Base-by-base conservation (phyloP, 1,284 basidiomycete species). In the Bjerkandera adusta region DNA sequence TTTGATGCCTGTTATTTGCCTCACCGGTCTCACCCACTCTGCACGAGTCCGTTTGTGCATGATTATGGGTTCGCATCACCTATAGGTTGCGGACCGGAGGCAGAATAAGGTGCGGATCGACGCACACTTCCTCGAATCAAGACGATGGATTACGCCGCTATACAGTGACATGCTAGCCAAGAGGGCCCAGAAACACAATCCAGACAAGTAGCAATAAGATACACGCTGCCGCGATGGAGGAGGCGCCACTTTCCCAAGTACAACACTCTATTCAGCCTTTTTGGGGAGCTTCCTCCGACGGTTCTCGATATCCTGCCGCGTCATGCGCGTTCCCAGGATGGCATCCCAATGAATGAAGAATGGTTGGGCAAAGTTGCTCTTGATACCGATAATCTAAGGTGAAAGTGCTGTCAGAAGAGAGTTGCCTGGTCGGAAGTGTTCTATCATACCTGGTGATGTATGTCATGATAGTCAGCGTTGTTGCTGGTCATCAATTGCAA, bases 401-500 rank as follows among this genome's bases (percentile, higher is more conserved):
- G n/a, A n/a, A n/a, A n/a, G n/a, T n/a, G n/a, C n/a, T n/a, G n/a
- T n/a, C n/a, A n/a, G n/a, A 27, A 40, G 4, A n/a, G 18, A 10
- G 29, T 20, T 12, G 11, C 8, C n/a, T 13, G n/a, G n/a, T n/a
- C n/a, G n/a, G n/a, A n/a, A n/a, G n/a, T n/a, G n/a, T n/a, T n/a
- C n/a, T 21, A 27, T 64, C 71, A 27, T 55, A 85, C 87, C 76
- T 92, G 90, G 68, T 98, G 96, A 65, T 99, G 96, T 51, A 99
- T 97, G 67, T 98, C 96, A 67, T 98, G 96, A 67, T 97, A 99
- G 65, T 97, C 92, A 2, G 94, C 90, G 62, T 92, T 97, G 66
- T 99, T 99, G n/a, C 79, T 74, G 51, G 88, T 92, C 47, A 97
- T 60, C 57, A 92, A 62, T 65, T 98, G 95, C 37, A 95, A 72